Conservation (phyloP, 768 basidiomycete genomes). For the Chiua virens region DNA sequence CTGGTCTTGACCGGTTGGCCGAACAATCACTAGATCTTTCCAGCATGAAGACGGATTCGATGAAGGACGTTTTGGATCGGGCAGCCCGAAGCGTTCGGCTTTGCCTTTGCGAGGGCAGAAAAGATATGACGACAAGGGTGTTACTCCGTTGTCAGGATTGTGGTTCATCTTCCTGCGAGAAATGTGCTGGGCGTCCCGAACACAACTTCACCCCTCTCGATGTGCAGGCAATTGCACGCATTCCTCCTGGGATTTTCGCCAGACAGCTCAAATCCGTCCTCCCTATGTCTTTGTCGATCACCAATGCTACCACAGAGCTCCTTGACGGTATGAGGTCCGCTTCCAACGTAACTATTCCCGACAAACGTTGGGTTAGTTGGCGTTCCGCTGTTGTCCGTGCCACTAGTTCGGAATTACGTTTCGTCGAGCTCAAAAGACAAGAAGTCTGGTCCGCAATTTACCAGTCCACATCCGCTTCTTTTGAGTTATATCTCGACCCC, state of each 20-base stretch:
- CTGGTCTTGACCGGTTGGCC: constrained; percentile 69
- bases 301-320: constrained; percentile 46
- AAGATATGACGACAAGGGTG: constrained; percentile 65
- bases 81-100: constrained; percentile 75
- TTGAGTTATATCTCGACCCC: constrained; percentile 78
- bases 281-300: constrained; percentile 80
- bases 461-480: constrained; percentile 63
- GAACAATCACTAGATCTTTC: constrained; percentile 71
- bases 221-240: constrained; percentile 50
- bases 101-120: constrained; percentile 89
- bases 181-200: constrained; percentile 89
- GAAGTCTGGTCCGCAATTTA: constrained; percentile 84
- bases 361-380: constrained; percentile 70
- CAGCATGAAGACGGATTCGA: constrained; percentile 43
- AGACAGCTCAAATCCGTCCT: constrained; percentile 73
- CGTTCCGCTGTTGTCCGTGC: constrained; percentile 61
- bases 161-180: constrained; percentile 73
- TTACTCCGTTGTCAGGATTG: constrained; percentile 77
- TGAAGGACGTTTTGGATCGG: constrained; percentile 56
- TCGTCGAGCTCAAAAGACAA: constrained; percentile 84
- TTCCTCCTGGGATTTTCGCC: constrained; percentile 73
- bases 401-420: constrained; percentile 65
- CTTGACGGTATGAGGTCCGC: constrained; percentile 51
- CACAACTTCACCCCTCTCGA: constrained; percentile 70
- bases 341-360: constrained; percentile 43